A percentile compares a stretch with the other conserved stretches of the same genome.
Evolutionary conservation across 73 alveolate species (phyloP).

Genomic region (Tetrahymena thermophila): DNA sequence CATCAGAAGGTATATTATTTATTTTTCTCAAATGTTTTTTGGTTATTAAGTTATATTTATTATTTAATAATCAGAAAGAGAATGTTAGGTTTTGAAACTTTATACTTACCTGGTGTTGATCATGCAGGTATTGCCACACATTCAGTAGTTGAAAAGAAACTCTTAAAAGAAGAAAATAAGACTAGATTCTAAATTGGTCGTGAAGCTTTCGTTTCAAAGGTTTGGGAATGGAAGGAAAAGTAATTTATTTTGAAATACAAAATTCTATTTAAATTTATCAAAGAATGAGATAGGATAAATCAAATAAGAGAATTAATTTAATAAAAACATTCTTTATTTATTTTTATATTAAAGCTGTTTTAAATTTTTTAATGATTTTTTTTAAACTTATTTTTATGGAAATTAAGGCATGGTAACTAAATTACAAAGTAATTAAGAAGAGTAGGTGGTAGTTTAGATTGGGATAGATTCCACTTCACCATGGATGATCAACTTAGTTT

Average conservation of each 20-base stretch:
- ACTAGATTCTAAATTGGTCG: conserved; percentile 85
- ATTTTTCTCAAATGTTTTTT: no score
- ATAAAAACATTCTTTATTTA: no score
- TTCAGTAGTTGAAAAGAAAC: conserved; percentile 90
- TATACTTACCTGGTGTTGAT: conserved; percentile 95
- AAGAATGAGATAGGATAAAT: no score
- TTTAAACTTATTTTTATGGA: no score
- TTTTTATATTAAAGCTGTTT: no score
- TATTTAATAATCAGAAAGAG: conserved; percentile 50
- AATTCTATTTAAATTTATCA: no score
- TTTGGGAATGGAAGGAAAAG: conserved; percentile 96
- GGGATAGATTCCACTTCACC: conserved; percentile 89
- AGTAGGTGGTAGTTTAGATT: conserved; percentile 89
- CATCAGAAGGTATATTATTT: conserved; percentile 37
- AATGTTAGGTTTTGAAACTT: conserved; percentile 80
- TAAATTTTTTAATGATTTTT: background rate
- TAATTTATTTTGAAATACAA: background rate
- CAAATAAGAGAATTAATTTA: background rate
- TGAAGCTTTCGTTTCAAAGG: conserved; percentile 81
- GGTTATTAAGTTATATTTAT: background rate
- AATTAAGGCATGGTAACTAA: conserved; percentile 64
- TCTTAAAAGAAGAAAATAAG: conserved; percentile 73
- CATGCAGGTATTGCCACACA: conserved; percentile 97
- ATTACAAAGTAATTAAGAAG: conserved; percentile 78
- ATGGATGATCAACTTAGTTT: conserved; percentile 61